A percentile compares a stretch with the other conserved stretches of the same genome.
These are phyloP conservation scores for Hordeum marinum DNA, from an alignment of 176 grass and related monocot species.

Conservation along the genomic window DNA sequence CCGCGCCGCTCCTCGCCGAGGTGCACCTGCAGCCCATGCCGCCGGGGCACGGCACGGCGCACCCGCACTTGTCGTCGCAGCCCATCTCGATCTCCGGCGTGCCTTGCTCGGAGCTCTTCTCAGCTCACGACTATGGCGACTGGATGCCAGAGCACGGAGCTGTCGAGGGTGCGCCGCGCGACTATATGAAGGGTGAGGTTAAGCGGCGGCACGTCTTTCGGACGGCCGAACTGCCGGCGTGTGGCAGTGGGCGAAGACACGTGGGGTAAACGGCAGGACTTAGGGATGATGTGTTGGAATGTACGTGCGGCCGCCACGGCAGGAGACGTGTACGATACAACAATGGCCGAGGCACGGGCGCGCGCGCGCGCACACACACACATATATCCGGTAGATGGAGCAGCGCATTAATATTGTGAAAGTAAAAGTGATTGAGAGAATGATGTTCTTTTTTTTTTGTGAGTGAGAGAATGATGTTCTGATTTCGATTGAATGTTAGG, in stretches of 20 bases:
- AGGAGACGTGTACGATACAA: too few relatives aligned
- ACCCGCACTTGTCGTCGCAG: constrained; percentile 69
- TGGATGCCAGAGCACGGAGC: not conserved
- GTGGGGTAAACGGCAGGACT: not conserved
- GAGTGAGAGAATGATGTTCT: too few relatives aligned
- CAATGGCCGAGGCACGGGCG: too few relatives aligned
- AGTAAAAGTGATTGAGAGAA: too few relatives aligned
- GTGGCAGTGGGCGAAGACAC: not conserved
- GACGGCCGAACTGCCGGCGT: not conserved
- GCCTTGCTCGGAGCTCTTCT: not conserved
- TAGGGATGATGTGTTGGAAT: not conserved
- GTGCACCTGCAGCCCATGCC: constrained; percentile 48
- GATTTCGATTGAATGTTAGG: not conserved
- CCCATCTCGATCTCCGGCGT: constrained; percentile 1
- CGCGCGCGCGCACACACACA: too few relatives aligned
- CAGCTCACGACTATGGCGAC: not conserved
- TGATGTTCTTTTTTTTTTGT: too few relatives aligned
- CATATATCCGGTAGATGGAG: too few relatives aligned
- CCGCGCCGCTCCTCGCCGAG: not conserved
- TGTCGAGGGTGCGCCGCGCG: not conserved
- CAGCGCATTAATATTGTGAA: too few relatives aligned
- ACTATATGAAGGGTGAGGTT: not conserved
- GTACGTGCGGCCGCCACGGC: not conserved
- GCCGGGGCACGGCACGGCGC: constrained; percentile 52
- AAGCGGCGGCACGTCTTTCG: not conserved